A percentile compares a stretch with the other conserved stretches of the same genome.
phyloP scores from a whole-genome alignment of 2,329 filamentous ascomycete genomes.

The Tolypocladium ophioglossoides region DNA sequence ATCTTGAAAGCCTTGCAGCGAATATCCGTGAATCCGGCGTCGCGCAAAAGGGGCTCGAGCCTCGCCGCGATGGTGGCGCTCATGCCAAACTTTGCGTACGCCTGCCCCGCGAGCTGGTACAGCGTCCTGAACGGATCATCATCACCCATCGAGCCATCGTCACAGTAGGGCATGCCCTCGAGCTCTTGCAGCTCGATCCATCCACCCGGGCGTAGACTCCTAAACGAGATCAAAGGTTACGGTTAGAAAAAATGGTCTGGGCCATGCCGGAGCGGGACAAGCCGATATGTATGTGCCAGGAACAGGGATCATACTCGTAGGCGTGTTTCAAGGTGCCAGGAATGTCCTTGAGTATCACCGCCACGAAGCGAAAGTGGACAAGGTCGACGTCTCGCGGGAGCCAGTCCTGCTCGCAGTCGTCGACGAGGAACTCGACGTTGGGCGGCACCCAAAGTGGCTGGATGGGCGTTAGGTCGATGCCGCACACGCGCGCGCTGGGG shows the following conservation, averaged over 20 bases:
- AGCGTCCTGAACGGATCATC: conserved; percentile 6
- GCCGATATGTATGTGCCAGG: too few species aligned
- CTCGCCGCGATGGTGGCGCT: conserved; percentile 7
- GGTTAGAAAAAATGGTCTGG: too few species aligned
- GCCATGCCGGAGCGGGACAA: too few species aligned
- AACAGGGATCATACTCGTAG: conserved; percentile 7
- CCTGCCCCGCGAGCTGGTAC: conserved; percentile 5
- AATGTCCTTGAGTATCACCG: conserved; percentile 8
- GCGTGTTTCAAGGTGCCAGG: conserved; percentile 7
- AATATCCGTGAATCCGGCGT: conserved; percentile 11
- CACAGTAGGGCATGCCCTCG: conserved; percentile 20
- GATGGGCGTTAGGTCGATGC: conserved; percentile 27
- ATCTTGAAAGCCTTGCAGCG: conserved; percentile 25
- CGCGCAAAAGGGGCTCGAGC: conserved; percentile 6
- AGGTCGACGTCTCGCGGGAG: conserved; percentile 15
- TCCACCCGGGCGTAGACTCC: conserved; percentile 26
- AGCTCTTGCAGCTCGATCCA: conserved; percentile 32
- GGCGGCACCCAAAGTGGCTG: conserved; percentile 29
- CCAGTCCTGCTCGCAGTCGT: conserved; percentile 23
- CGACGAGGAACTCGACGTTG: conserved; percentile 27
- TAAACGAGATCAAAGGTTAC: neutral
- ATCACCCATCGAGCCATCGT: conserved; percentile 19
- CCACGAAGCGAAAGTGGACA: conserved; percentile 17
- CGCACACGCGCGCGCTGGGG: conserved; percentile 24
- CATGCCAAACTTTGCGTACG: conserved; percentile 8